Evolutionary conservation across 2,329 filamentous ascomycete species (phyloP).

Genomic region (Ophiostoma tasmaniense): DNA sequence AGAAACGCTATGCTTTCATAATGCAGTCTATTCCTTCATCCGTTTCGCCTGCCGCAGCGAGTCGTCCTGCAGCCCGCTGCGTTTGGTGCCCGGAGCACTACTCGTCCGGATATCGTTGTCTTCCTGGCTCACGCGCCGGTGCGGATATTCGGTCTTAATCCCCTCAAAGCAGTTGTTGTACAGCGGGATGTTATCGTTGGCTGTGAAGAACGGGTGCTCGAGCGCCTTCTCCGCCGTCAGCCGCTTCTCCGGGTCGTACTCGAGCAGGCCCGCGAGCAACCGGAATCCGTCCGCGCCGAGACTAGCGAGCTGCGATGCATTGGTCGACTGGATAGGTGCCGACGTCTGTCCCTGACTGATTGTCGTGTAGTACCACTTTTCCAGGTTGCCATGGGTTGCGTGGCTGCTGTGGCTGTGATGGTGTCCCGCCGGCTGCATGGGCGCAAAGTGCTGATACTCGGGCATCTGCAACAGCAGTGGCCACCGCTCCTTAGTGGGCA

Average conservation of each 20-base stretch:
- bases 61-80: slow-evolving; percentile 79
- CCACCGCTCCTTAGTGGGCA: slow-evolving; percentile 85
- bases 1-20: slow-evolving; percentile 4
- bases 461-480: slow-evolving; percentile 77
- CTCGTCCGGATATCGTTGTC: slow-evolving; percentile 92
- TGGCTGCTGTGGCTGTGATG: slow-evolving; percentile 26
- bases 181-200: slow-evolving; percentile 55
- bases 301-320: slow-evolving; percentile 38
- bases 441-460: slow-evolving; percentile 65
- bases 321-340: slow-evolving; percentile 38
- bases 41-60: slow-evolving; percentile 57
- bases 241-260: slow-evolving; percentile 86
- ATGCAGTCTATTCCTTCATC: slow-evolving; percentile 41
- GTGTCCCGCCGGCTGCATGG: slow-evolving; percentile 37
- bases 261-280: slow-evolving; percentile 70
- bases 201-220: slow-evolving; percentile 78
- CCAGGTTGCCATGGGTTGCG: slow-evolving; percentile 41
- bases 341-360: slow-evolving; percentile 47
- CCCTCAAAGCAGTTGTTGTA: slow-evolving; percentile 86
- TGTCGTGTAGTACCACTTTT: slow-evolving; percentile 71
- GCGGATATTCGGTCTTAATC: slow-evolving; percentile 78
- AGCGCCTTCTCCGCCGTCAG: slow-evolving; percentile 81
- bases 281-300: slow-evolving; percentile 72
- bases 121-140: slow-evolving; percentile 82
- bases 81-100: slow-evolving; percentile 83